phyloP scores from a whole-genome alignment of 805 yeast genomes.

The Candida fluviatilis region DNA sequence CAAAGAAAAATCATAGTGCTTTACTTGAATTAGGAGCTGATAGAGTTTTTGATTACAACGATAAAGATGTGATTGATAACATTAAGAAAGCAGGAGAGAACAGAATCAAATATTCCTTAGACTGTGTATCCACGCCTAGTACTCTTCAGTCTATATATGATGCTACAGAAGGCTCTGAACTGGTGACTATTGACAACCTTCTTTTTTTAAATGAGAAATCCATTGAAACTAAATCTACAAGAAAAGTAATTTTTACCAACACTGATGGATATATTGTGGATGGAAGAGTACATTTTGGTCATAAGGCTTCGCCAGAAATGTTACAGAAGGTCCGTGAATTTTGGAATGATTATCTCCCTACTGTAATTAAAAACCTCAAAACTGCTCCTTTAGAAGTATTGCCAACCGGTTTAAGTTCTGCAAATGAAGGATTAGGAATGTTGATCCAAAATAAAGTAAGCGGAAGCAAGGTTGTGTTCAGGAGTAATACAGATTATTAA shows the following conservation, averaged over 20 bases:
- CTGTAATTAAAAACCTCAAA: no score
- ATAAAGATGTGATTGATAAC: not conserved
- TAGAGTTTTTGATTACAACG: no score
- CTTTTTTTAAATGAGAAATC: not conserved
- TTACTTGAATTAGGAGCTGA: not conserved
- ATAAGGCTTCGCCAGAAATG: not conserved
- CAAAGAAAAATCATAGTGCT: not conserved
- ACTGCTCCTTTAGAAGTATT: slow-evolving; percentile 24
- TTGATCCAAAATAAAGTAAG: slow-evolving; percentile 36
- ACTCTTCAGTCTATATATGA: no score
- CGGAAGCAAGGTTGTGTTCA: slow-evolving; percentile 45
- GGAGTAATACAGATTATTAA: no score
- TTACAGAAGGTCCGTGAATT: not conserved
- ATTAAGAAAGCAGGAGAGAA: not conserved
- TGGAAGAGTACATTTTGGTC: no score
- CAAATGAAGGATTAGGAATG: slow-evolving; percentile 34
- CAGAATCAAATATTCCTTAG: not conserved
- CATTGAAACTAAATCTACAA: no score
- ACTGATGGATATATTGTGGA: no score
- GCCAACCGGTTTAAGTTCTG: slow-evolving; percentile 22
- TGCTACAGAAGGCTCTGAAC: not conserved
- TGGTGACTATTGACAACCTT: not conserved
- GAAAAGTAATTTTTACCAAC: no score
- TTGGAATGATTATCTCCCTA: not conserved
- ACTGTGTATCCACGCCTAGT: not conserved